Evolutionary conservation across 139 green algal genomes (phyloP), one percentile per base, ranked within the genome.

Genomic region (Chlamydomonas schloesseri): DNA sequence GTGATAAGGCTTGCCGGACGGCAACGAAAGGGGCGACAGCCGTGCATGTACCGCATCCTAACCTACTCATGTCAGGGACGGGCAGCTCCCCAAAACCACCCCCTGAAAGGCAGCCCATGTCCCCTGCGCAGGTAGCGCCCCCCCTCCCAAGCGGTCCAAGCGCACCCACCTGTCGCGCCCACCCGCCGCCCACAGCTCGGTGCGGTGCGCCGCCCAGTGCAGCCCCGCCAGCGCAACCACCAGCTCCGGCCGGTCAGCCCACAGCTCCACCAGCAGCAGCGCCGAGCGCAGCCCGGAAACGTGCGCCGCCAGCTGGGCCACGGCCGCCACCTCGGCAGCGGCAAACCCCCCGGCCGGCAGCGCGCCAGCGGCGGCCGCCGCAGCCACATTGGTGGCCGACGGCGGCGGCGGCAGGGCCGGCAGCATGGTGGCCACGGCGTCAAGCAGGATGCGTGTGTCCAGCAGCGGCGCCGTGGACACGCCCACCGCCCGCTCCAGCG

Each of bases 241-340:
- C 46, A 85, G 46, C 79, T 85, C 79, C 9, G 79, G 79, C 31
- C 67, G 46, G 23, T 85, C 79, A 21, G 67, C 50, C 79, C 79
- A 85, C 33, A 85, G 28, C 64, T 85, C 79, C 65, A 85, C 79
- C 5, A 31, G 42, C 47, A 65, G 60, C 42, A 85, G 47, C 79
- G 42, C 65, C 31, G 31, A 55, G 0, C 67, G 79, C 67, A 85
- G 67, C 21, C 46, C 67, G 8, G 13, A 4, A 21, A 85, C 47
- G 31, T 77, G 67, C 0, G 47, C 9, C 65, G 20, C n/a, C n/a
- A 85, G 46, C 64, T 76, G 67, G 46, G 67, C 67, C 31, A 85
- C 42, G 0, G 79, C 79, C 5, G 67, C 79, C n/a, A 67, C 79
- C 68, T 85, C 79, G 15, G 67, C 18, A 10, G 47, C 23, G 47